Base-by-base conservation (phyloP, 805 yeast species). In the Naumovozyma dairenensis region DNA sequence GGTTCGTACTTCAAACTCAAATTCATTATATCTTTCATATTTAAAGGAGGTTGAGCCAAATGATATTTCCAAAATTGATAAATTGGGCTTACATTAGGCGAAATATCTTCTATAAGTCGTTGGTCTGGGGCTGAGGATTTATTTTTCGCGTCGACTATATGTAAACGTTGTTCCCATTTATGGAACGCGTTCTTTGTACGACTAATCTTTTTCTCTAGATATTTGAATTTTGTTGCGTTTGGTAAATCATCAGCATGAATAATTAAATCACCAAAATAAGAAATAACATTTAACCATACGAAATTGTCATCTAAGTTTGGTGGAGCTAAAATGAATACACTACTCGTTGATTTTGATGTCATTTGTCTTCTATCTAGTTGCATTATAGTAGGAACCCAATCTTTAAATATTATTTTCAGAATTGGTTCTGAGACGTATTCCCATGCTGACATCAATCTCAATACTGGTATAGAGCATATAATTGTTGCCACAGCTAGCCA, bases 361-460 rank as follows among this genome's bases (percentile, higher is more conserved):
- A 81, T 65, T 31, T 78, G 70, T 45, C 92, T 67, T 49, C 92
- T 71, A 42, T 85, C 93, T 22, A 89, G 65, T 51, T 87, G 96
- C 59, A 82, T 84, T 6, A 84, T 78, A 16, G 89, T 93, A 2
- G 93, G 94, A 0, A 92, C 83, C 96, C 96, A 89, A 46, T 82
- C 93, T 32, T 76, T 74, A 28, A 77, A 71, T 19, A 85, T 72
- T 2, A 73, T 61, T 35, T 72, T 75, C 33, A 82, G 56, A 29
- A 71, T 64, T 19, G 71, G 70, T 15, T 70, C 67, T 10, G 80
- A 71, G 4, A 86, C 82, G 31, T 65, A 62, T 6, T 77, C 62
- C 97, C 97, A 89, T 1, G 87, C 69, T 34, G 71, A 69, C 18
- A 71, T 62, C 29, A 89, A 63, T 43, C 97, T 69, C 37, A 89